Conservation (phyloP, 2,329 filamentous ascomycete species). For the Aspergillus caelatus region DNA sequence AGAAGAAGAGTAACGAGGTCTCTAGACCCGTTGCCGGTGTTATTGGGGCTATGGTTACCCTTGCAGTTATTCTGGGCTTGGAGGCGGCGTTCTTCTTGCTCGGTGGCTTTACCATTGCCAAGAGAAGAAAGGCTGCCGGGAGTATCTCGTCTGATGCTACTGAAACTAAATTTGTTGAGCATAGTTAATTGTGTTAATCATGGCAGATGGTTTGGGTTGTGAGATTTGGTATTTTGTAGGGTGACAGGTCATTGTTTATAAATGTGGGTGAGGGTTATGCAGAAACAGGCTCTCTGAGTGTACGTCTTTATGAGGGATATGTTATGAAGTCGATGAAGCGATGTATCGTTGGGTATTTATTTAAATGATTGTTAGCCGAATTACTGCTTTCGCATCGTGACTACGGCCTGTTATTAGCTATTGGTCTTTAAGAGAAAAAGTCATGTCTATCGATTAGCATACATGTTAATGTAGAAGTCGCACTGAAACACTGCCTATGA, state of each 20-base stretch:
- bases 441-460: too few species aligned
- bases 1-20: constrained; percentile 50
- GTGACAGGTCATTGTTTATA: background rate
- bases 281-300: background rate
- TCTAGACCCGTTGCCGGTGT: constrained; percentile 77
- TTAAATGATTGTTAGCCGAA: background rate
- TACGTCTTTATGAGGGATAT: background rate
- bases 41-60: constrained; percentile 71
- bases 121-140: constrained; percentile 45
- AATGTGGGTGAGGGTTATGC: background rate
- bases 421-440: too few species aligned
- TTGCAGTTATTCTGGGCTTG: constrained; percentile 64
- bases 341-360: background rate
- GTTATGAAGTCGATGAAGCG: background rate
- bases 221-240: too few species aligned
- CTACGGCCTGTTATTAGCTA: too few species aligned
- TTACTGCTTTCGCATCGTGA: too few species aligned
- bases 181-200: background rate
- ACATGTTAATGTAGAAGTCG: too few species aligned
- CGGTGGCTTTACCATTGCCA: constrained; percentile 62
- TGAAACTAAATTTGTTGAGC: constrained; percentile 22
- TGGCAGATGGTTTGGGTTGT: background rate
- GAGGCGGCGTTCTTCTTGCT: constrained; percentile 57
- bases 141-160: constrained; percentile 17
- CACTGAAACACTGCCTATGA: too few species aligned